These are phyloP conservation scores for Pseudozyma thailandica DNA, from an alignment of 1,284 basidiomycete genomes.

Conservation along the genomic window DNA sequence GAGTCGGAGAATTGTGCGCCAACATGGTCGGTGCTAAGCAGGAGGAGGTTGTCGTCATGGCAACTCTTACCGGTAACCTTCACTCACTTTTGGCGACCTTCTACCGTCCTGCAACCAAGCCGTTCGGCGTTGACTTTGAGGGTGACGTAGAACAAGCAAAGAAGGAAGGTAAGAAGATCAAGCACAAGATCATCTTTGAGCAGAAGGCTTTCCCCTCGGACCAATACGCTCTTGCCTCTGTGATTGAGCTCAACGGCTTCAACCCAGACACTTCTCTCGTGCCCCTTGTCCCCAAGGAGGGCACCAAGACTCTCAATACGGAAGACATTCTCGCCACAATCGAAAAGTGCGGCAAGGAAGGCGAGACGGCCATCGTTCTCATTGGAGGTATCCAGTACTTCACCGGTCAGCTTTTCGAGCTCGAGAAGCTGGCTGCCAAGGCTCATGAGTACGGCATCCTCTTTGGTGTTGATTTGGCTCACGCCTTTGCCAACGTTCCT, in stretches of 20 bases:
- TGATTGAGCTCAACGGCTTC: constrained; percentile 82
- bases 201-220: constrained; percentile 94
- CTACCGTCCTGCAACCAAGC: constrained; percentile 80
- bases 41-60: constrained; percentile 91
- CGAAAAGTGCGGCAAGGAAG: constrained; percentile 67
- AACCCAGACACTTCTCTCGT: constrained; percentile 80
- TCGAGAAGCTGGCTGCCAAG: constrained; percentile 81
- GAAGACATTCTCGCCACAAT: constrained; percentile 87
- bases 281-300: constrained; percentile 80
- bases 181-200: constrained; percentile 94
- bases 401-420: constrained; percentile 94
- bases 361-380: constrained; percentile 60
- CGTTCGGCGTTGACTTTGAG: constrained; percentile 36
- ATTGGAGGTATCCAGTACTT: constrained; percentile 79
- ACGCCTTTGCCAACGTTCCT: constrained; percentile 92
- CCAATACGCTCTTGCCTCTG: constrained; percentile 94
- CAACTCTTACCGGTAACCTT: constrained; percentile 91
- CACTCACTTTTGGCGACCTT: constrained; percentile 94
- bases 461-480: constrained; percentile 95
- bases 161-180: constrained; percentile 33
- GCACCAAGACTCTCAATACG: constrained; percentile 86
- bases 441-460: constrained; percentile 82
- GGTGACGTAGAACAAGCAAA: constrained; percentile 37
- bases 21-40: constrained; percentile 86
- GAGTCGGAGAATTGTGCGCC: constrained; percentile 80